phyloP scores from a whole-genome alignment of 331 rosid species.

The Arachis monticola region DNA sequence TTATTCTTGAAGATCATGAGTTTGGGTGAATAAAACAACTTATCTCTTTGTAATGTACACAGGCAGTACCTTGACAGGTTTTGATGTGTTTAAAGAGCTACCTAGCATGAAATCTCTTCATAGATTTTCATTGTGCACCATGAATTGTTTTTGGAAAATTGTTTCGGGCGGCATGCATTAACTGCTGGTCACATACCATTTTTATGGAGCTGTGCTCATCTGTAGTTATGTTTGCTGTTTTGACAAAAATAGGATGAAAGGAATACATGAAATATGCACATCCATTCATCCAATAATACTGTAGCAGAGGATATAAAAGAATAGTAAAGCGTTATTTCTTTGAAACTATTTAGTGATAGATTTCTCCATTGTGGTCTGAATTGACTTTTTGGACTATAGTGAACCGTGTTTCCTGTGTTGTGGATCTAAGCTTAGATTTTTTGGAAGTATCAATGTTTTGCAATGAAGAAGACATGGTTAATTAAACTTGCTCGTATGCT shows the following conservation, averaged over 20 bases:
- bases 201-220: not conserved
- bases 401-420: conserved; percentile 23
- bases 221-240: not conserved
- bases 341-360: not conserved
- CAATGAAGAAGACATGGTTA: not conserved
- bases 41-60: conserved; percentile 3
- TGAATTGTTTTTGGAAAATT: conserved; percentile 1
- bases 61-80: not conserved
- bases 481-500: not conserved
- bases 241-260: not conserved
- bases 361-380: conserved; percentile 16
- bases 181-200: not conserved
- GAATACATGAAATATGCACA: not conserved
- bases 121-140: not conserved
- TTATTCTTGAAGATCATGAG: conserved; percentile 2
- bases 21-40: conserved; percentile 3
- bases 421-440: conserved; percentile 11
- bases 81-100: conserved; percentile 14
- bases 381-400: conserved; percentile 12
- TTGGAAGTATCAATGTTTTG: conserved; percentile 2
- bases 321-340: not conserved
- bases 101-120: conserved; percentile 8
- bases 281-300: not conserved
- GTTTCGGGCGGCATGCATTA: not conserved
- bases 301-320: not conserved